phyloP scores from a whole-genome alignment of 2,329 filamentous ascomycete species.

The Colletotrichum sp. region DNA sequence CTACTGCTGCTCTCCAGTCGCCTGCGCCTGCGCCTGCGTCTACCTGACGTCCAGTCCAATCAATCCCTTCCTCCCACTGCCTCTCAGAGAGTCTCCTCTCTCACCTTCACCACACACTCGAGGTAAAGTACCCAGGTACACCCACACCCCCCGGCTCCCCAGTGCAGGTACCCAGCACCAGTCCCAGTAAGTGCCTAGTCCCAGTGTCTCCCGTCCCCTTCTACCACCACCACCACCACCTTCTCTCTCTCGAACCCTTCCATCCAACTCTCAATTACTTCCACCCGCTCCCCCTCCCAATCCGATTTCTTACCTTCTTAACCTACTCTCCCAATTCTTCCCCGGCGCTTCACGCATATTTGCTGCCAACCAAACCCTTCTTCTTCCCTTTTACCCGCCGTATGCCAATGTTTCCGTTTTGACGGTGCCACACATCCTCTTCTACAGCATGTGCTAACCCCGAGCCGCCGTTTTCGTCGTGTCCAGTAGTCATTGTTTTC shows the following conservation, averaged over 20 bases:
- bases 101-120: background rate
- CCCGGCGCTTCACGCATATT: background rate
- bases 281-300: background rate
- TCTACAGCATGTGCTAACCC: slow-evolving; percentile 22
- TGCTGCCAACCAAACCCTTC: background rate
- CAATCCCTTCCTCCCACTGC: background rate
- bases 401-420: slow-evolving; percentile 11
- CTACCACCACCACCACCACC: background rate
- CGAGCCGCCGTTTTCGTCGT: slow-evolving; percentile 19
- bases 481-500: slow-evolving; percentile 19
- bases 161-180: background rate
- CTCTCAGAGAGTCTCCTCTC: background rate
- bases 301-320: slow-evolving; percentile 3
- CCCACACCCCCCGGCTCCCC: background rate
- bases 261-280: slow-evolving; percentile 10
- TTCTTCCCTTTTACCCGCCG: slow-evolving; percentile 4
- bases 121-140: background rate
- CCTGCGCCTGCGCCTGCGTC: slow-evolving; percentile 4
- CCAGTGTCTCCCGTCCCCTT: background rate
- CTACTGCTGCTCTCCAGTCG: background rate
- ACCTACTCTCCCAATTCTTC: slow-evolving; percentile 7
- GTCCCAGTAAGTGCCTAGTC: background rate
- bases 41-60: background rate
- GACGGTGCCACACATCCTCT: slow-evolving; percentile 16
- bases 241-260: slow-evolving; percentile 9